Percentiles rank a stretch among this genome's conserved stretches.
Conservation (phyloP, 805 yeast species). For the Pichia ethanolica region DNA sequence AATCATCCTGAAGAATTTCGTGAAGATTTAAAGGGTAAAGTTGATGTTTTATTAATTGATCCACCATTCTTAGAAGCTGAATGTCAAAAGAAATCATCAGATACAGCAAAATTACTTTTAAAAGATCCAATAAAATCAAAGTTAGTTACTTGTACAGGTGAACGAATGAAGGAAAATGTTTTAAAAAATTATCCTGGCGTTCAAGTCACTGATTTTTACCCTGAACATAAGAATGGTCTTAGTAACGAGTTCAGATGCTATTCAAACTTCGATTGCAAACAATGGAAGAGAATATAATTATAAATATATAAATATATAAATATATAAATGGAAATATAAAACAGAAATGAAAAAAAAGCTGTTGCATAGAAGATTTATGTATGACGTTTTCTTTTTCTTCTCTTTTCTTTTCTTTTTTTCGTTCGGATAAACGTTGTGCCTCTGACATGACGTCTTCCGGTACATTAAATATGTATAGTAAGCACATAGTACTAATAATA, state of each 20-base stretch:
- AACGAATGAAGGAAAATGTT: slow-evolving; percentile 69
- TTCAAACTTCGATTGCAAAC: slow-evolving; percentile 61
- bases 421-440: no score
- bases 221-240: slow-evolving; percentile 78
- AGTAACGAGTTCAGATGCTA: slow-evolving; percentile 86
- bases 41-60: slow-evolving; percentile 70
- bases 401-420: no score
- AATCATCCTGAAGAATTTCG: slow-evolving; percentile 60
- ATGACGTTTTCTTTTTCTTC: no score
- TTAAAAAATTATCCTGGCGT: slow-evolving; percentile 56
- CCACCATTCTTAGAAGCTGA: slow-evolving; percentile 83
- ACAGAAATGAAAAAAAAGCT: no score
- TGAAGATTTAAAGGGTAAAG: slow-evolving; percentile 46
- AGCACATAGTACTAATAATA: no score
- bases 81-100: slow-evolving; percentile 67
- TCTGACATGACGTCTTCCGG: no score
- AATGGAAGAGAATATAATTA: slow-evolving; percentile 49
- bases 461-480: no score
- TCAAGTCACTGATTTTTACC: slow-evolving; percentile 56
- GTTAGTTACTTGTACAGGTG: slow-evolving; percentile 80
- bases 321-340: not conserved
- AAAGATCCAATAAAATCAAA: slow-evolving; percentile 36
- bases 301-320: not conserved
- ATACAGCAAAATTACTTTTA: slow-evolving; percentile 56
- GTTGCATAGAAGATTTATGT: no score